Evolutionary conservation across 352 stramenopile genomes (phyloP), one percentile per base, ranked within the genome.

Genomic region (Phytophthora rubi): DNA sequence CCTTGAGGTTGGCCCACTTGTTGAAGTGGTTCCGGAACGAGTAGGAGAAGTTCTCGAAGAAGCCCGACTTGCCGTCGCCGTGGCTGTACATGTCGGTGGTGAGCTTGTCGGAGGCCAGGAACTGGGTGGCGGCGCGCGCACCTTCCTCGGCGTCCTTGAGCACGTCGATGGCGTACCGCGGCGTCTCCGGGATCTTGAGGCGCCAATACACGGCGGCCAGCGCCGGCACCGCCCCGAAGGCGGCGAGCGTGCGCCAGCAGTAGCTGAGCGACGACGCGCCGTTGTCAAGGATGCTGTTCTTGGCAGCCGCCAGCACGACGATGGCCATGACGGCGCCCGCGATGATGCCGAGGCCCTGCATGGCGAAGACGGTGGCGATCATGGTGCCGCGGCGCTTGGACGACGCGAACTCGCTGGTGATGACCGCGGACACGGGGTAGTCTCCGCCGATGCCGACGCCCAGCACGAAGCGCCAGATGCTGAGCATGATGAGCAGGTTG

Each of bases 391-490:
- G 72, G 59, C 75, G 72, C 42, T 75, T 73, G 53, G 71, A 68
- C 7, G 71, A 79, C 45, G 76, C 70, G 62, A 82, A 85, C 69
- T 89, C 79, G 42, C 68, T 80, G 8, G 79, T 88, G 58, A 88
- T 85, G 54, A 85, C 78, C 15, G 81, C 77, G 32, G 75, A 82
- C 30, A 89, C 68, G 44, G 81, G 80, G 61, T 83, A 85, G 67
- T 87, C 79, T 12, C 79, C 79, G 54, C 79, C 80, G 48, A 89
- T 76, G 59, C 81, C 81, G 30, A 87, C 68, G 26, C 81, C 81
- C n/a, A 85, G 52, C 42, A 88, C 61, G 66, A 83, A 85, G 45
- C 80, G 73, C 72, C 76, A 88, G 28, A 92, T 90, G 26, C 65
- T 65, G 4, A 86, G 62, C 66, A 84, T 39, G 59, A 84, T 82